Evolutionary conservation across 78 protist species (phyloP).

Genomic region (Acrasis kona): DNA sequence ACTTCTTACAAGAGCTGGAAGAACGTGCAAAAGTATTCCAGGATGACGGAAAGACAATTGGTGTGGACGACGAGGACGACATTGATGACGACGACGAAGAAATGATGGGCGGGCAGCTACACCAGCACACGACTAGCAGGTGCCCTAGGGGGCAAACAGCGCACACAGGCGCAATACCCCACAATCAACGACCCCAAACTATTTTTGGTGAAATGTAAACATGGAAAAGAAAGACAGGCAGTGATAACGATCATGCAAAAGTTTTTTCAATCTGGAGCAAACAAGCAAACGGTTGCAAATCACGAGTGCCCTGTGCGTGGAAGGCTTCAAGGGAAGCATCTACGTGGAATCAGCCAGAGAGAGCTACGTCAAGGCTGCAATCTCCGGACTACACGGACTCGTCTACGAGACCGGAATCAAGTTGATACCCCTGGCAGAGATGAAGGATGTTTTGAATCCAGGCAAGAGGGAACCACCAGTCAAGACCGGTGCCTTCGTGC

Average conservation of each 20-base stretch:
- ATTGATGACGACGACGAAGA: conserved; percentile 5
- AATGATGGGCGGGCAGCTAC: no score
- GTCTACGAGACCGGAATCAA: background rate
- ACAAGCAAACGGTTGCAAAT: conserved; percentile 13
- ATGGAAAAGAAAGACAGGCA: conserved; percentile 24
- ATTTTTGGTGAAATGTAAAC: conserved; percentile 45
- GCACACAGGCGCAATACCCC: conserved; percentile 3
- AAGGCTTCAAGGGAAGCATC: conserved; percentile 22
- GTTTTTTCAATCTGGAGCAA: background rate
- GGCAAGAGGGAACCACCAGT: background rate
- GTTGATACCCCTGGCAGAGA: conserved; percentile 10
- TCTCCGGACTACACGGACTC: background rate
- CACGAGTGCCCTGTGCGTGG: conserved; percentile 21
- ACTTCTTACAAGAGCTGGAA: background rate
- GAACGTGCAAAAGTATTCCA: background rate
- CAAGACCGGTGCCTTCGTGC: background rate
- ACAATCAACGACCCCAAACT: conserved; percentile 22
- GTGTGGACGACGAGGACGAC: background rate
- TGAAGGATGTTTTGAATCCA: background rate
- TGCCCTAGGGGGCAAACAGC: background rate
- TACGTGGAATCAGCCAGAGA: conserved; percentile 31
- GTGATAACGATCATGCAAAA: conserved; percentile 33
- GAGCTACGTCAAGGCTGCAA: conserved; percentile 3
- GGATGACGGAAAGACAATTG: background rate
- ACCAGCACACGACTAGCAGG: no score